Base-by-base conservation (phyloP, 2,329 filamentous ascomycete species). In the Dactylonectria estremocensis region DNA sequence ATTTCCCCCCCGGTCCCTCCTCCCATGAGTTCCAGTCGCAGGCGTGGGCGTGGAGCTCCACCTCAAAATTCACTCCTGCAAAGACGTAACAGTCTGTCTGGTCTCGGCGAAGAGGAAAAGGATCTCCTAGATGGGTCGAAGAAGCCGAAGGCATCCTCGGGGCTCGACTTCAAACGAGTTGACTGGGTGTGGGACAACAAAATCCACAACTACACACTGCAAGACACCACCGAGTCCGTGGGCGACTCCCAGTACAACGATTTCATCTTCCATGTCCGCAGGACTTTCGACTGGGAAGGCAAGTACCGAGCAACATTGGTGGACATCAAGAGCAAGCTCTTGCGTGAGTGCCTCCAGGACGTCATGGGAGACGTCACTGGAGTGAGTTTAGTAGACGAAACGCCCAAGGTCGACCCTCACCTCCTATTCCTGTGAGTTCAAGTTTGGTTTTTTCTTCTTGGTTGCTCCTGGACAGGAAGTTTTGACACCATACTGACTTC, bases 201-300 rank as follows among this genome's bases (percentile, higher is more conserved):
- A 8, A 81, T 84, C 9, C 85, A 88, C 72, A 83, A 84, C 66
- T 88, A 81, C 80, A 88, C 85, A 70, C 81, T 90, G 2, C 87
- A 89, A 61, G 83, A 88, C 50, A 89, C 86, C 7, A 82, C 85
- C 14, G 83, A 88, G 58, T 76, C 82, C 28, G 75, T 77, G 1
- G 74, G 77, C 3, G 84, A 85, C n/a, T 77, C 82, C 0, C 80
- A 93, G 72, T 95, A 94, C 79, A 91, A 95, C 67, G 90, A 93
- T 67, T 96, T 92, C 78, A 87, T 94, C 33, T 97, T 97, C 79
- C 93, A 94, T 24, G 92, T 97, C 16, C 90, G 93, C 16, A 88
- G 95, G 61, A 92, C 89, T 14, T 97, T 97, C 78, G 92, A 95
- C 78, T 94, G 89, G 89, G 93, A 96, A 73, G 93, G 94, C 69